These are phyloP conservation scores for Peterozyma toletana DNA, from an alignment of 805 yeast genomes.

Conservation along the genomic window DNA sequence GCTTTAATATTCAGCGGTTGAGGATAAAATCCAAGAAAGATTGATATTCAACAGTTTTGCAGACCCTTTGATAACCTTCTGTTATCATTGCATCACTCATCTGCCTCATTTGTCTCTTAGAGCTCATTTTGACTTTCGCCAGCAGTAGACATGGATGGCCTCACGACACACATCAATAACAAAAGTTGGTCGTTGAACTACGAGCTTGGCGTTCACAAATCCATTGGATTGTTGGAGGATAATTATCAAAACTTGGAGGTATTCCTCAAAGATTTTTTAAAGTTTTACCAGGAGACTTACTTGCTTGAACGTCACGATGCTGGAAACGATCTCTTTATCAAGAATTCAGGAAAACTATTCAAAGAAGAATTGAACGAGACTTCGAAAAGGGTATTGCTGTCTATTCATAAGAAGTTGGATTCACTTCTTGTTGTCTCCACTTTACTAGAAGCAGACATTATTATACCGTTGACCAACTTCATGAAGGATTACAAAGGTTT, in stretches of 20 bases:
- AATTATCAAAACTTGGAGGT: not conserved
- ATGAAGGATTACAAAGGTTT: conserved; percentile 1
- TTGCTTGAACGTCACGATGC: not conserved
- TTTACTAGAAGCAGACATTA: conserved; percentile 2
- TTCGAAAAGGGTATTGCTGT: not conserved
- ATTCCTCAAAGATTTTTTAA: conserved; percentile 1
- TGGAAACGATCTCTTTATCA: not conserved
- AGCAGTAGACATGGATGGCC: not conserved
- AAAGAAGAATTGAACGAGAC: not conserved
- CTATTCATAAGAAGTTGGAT: not conserved
- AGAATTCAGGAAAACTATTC: not conserved
- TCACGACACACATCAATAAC: not conserved
- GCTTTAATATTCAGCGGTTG: too few species aligned
- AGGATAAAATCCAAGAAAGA: too few species aligned
- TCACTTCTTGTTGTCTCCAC: not conserved
- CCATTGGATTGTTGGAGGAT: not conserved
- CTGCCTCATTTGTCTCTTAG: too few species aligned
- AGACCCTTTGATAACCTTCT: too few species aligned
- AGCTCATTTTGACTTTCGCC: too few species aligned
- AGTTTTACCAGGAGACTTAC: not conserved
- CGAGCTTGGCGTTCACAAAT: conserved; percentile 1
- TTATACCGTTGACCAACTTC: conserved; percentile 2
- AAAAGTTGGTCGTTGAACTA: conserved; percentile 4
- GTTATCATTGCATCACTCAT: too few species aligned
- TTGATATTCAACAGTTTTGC: too few species aligned